Conservation (phyloP, 345 rosid species). For the Citrus unshiu region DNA sequence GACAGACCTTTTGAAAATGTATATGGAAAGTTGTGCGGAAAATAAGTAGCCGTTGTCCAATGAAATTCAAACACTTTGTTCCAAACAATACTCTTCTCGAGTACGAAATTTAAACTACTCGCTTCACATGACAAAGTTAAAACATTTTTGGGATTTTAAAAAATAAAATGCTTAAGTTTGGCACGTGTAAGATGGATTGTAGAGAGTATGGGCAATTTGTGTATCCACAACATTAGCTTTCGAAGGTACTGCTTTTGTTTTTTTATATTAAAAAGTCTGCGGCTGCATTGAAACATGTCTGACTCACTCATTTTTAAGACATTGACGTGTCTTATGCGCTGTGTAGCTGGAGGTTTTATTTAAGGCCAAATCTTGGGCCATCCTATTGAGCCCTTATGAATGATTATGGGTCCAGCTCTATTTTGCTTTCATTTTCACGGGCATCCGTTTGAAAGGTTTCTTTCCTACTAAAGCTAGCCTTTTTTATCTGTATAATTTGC, state of each 20-base stretch:
- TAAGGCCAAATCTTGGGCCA: background rate
- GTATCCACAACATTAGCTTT: background rate
- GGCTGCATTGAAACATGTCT: constrained; percentile 25
- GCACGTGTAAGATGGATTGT: background rate
- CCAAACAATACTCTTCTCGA: constrained; percentile 4
- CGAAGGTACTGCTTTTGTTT: background rate
- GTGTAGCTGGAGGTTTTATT: background rate
- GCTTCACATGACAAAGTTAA: background rate
- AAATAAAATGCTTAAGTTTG: background rate
- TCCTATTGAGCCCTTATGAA: background rate
- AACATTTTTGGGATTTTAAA: background rate
- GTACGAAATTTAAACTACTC: background rate
- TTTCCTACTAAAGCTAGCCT: background rate
- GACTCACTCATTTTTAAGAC: background rate
- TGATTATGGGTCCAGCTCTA: background rate
- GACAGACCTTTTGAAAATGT: constrained; percentile 25
- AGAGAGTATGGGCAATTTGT: constrained; percentile 1
- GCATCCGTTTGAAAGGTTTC: background rate
- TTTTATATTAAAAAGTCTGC: background rate
- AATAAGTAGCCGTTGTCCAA: constrained; percentile 51
- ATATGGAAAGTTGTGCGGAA: constrained; percentile 42
- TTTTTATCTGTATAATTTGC: background rate
- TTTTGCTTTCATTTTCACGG: background rate
- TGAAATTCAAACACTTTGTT: constrained; percentile 27
- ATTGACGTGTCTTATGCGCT: background rate